Percentiles rank a stretch among this genome's conserved stretches.
Evolutionary conservation across 768 basidiomycete species (phyloP).

Genomic region (Suillus cothurnatus): DNA sequence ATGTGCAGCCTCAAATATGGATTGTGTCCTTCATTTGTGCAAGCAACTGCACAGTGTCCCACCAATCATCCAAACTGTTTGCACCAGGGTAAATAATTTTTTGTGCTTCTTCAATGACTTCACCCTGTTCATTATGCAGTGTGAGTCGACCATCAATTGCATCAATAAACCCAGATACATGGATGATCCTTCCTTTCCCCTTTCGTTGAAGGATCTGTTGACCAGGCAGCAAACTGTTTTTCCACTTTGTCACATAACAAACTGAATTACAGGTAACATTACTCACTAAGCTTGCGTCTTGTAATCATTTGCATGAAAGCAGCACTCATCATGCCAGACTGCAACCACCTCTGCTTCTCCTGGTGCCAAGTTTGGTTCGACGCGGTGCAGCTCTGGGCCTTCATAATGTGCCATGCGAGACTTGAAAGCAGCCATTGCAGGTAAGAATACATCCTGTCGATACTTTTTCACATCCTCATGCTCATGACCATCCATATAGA

Average conservation of each 20-base stretch:
- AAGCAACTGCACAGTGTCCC: slow-evolving; percentile 9
- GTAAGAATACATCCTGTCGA: no score
- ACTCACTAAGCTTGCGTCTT: background rate
- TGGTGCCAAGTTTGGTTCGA: background rate
- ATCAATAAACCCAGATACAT: no score
- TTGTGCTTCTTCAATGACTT: background rate
- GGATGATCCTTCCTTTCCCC: no score
- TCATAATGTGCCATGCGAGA: background rate
- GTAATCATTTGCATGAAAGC: background rate
- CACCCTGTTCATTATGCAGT: background rate
- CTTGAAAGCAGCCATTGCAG: no score
- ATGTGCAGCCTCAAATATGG: slow-evolving; percentile 37
- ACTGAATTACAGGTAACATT: no score
- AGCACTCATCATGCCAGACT: background rate
- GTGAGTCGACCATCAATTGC: no score
- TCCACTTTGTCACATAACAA: background rate
- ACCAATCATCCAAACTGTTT: slow-evolving; percentile 18
- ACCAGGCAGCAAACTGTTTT: background rate
- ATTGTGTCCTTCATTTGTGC: slow-evolving; percentile 11
- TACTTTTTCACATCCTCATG: no score
- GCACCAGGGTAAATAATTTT: background rate
- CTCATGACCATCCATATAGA: no score
- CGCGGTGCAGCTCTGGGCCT: background rate
- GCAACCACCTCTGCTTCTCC: background rate
- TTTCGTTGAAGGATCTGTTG: background rate